Evolutionary conservation across 1,139 yeast species (phyloP).

Genomic region (Magnusiomyces tetraspermus): DNA sequence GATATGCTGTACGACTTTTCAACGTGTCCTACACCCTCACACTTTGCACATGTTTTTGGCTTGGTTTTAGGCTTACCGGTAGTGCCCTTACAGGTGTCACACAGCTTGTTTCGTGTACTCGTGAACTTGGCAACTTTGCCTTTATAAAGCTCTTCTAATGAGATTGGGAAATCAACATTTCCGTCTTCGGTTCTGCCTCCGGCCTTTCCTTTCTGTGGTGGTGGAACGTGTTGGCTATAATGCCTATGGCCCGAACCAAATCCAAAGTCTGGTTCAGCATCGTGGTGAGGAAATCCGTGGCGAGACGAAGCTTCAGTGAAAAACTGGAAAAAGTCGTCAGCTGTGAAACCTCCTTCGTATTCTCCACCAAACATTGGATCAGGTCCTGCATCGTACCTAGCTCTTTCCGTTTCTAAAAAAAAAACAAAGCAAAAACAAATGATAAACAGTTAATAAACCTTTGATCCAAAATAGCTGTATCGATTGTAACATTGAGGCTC

Average conservation of each 20-base stretch:
- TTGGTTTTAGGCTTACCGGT: constrained; percentile 62
- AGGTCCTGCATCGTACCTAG: constrained; percentile 12
- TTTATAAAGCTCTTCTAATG: constrained; percentile 69
- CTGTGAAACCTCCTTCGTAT: constrained; percentile 36
- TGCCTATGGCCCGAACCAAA: not conserved
- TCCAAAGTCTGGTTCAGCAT: not conserved
- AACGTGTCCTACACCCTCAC: constrained; percentile 65
- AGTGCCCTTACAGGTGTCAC: constrained; percentile 54
- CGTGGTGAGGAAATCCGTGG: constrained; percentile 19
- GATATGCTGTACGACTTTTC: constrained; percentile 58
- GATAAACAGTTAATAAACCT: too few species aligned
- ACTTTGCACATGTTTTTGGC: constrained; percentile 47
- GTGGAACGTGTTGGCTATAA: constrained; percentile 7
- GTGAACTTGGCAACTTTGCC: constrained; percentile 77
- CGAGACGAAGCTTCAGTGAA: constrained; percentile 34
- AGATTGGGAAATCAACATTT: constrained; percentile 49
- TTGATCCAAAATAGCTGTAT: not conserved
- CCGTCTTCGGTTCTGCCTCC: constrained; percentile 53
- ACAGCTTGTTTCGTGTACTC: constrained; percentile 62
- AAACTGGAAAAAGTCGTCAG: constrained; percentile 66
- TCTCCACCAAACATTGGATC: constrained; percentile 12
- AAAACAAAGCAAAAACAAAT: not conserved
- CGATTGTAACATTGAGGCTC: too few species aligned
- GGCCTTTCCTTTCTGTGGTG: constrained; percentile 12
- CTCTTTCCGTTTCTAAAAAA: constrained; percentile 13